Percentiles rank a stretch among this genome's conserved stretches.
phyloP scores from a whole-genome alignment of 2,329 filamentous ascomycete genomes.

The Aureobasidium sp. region DNA sequence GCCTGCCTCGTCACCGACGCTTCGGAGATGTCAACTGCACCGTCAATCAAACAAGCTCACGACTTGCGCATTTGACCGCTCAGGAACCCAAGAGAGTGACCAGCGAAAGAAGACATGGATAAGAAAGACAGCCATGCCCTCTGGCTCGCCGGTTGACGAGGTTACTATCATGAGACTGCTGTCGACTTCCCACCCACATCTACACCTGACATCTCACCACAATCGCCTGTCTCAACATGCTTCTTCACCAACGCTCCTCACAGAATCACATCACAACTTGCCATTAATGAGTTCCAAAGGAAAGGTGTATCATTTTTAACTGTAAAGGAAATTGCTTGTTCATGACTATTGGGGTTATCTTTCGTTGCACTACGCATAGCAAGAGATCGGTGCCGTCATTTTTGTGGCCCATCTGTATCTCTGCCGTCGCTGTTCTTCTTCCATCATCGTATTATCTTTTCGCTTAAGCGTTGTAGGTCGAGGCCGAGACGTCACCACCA shows the following conservation, averaged over 20 bases:
- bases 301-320: constrained; percentile 3
- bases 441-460: neutral
- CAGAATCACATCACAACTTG: neutral
- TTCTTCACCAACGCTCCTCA: neutral
- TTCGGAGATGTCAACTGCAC: neutral
- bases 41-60: neutral
- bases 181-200: neutral
- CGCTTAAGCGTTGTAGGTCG: constrained; percentile 88
- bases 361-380: constrained; percentile 11
- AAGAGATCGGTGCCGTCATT: neutral
- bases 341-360: constrained; percentile 8
- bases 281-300: neutral
- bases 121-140: neutral
- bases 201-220: neutral
- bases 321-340: constrained; percentile 11
- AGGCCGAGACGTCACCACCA: constrained; percentile 93
- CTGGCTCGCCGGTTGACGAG: neutral
- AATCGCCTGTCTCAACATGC: neutral
- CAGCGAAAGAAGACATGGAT: neutral
- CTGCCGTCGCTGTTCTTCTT: neutral
- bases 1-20: neutral
- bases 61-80: neutral
- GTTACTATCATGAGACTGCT: neutral
- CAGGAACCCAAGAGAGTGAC: neutral
- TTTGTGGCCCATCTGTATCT: neutral